A percentile compares a stretch with the other conserved stretches of the same genome.
Conservation (phyloP, 176 grass and related monocot genomes). For the Musa itinerans region DNA sequence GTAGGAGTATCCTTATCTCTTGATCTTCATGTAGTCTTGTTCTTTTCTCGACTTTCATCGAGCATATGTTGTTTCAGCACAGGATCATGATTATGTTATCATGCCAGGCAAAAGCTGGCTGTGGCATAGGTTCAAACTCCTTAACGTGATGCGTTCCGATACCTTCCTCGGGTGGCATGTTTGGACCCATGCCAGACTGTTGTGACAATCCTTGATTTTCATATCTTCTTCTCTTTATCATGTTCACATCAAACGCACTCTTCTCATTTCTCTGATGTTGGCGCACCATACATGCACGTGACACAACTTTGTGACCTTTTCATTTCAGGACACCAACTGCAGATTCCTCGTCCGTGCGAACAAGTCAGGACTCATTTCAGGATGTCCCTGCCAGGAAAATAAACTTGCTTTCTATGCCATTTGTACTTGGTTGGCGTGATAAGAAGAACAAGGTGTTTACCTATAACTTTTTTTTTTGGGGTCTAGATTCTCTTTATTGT, state of each 20-base stretch:
- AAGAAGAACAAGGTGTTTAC: constrained; percentile 80
- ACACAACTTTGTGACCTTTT: neutral
- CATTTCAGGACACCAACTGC: constrained; percentile 42
- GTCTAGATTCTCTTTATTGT: neutral
- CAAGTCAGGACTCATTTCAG: constrained; percentile 52
- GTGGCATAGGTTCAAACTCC: too few species aligned
- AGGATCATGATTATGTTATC: too few species aligned
- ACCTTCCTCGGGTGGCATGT: too few species aligned
- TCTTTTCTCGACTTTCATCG: too few species aligned
- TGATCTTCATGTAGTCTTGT: too few species aligned
- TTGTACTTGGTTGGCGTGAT: constrained; percentile 68
- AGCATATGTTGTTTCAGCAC: too few species aligned
- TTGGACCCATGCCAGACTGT: neutral
- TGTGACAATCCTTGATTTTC: neutral
- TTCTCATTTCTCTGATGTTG: neutral
- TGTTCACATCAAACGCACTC: neutral
- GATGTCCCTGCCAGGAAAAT: constrained; percentile 77
- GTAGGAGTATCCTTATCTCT: neutral
- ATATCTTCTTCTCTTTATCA: neutral
- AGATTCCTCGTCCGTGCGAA: constrained; percentile 36
- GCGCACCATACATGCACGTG: neutral
- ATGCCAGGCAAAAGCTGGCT: too few species aligned
- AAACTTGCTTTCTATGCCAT: constrained; percentile 64
- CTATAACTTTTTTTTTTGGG: too few species aligned
- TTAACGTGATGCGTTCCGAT: too few species aligned